A percentile compares a stretch with the other conserved stretches of the same genome.
phyloP scores from a whole-genome alignment of 2,329 filamentous ascomycete species.

The Cytospora chrysosperma region DNA sequence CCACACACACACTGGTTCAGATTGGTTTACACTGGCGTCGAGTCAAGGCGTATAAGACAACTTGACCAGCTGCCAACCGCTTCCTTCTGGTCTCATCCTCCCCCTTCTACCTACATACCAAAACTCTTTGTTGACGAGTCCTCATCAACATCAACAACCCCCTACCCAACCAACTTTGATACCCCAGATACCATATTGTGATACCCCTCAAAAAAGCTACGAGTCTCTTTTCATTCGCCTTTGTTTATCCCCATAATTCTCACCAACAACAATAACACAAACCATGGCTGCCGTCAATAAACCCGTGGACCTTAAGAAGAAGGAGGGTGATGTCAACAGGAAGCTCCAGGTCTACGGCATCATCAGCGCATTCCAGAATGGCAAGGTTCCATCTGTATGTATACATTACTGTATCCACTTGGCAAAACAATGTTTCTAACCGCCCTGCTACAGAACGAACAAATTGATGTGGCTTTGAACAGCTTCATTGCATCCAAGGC shows the following conservation, averaged over 20 bases:
- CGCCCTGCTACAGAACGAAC: slow-evolving; percentile 66
- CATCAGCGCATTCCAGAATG: slow-evolving; percentile 76
- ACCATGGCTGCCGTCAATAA: slow-evolving; percentile 59
- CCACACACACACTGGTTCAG: not conserved
- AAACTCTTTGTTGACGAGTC: not conserved
- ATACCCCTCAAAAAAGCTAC: slow-evolving; percentile 12
- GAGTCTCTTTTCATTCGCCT: not conserved
- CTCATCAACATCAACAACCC: slow-evolving; percentile 6
- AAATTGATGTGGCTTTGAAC: slow-evolving; percentile 94
- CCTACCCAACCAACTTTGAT: slow-evolving; percentile 7
- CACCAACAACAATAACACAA: not conserved
- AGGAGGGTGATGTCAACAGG: slow-evolving; percentile 84
- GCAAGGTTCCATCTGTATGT: slow-evolving; percentile 86
- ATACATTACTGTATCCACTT: not conserved
- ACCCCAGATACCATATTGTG: slow-evolving; percentile 6
- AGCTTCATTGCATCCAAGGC: slow-evolving; percentile 73
- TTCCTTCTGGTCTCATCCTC: not conserved
- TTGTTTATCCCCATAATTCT: not conserved
- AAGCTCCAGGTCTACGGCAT: slow-evolving; percentile 97
- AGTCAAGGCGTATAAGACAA: slow-evolving; percentile 21
- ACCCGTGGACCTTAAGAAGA: slow-evolving; percentile 69
- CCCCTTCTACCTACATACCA: not conserved
- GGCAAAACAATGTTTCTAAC: slow-evolving; percentile 18
- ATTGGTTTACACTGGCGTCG: not conserved
- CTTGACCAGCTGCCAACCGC: slow-evolving; percentile 9